These are phyloP conservation scores for Coemansia sp. DNA, from an alignment of 192 early-diverging fungal genomes.

Conservation along the genomic window DNA sequence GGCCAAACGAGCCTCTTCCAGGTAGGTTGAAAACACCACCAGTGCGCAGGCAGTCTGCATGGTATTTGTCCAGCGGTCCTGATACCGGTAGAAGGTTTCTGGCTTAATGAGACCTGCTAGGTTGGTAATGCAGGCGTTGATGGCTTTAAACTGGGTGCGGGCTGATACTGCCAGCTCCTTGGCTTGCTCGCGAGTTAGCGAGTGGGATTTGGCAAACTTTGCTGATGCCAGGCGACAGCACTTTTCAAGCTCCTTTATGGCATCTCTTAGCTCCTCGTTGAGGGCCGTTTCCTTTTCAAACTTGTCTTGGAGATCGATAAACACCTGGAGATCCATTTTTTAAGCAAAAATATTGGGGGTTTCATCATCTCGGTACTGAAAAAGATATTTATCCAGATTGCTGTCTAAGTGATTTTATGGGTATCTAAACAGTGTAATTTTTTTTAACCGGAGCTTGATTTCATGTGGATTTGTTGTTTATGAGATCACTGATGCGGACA, in stretches of 20 bases:
- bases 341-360: not conserved
- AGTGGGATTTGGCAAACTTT: conserved; percentile 43
- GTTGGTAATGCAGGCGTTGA: conserved; percentile 22
- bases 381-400: no score
- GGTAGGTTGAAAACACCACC: conserved; percentile 36
- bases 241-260: conserved; percentile 39
- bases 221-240: conserved; percentile 39
- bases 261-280: conserved; percentile 25
- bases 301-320: conserved; percentile 47
- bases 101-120: conserved; percentile 28
- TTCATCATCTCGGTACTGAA: no score
- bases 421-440: no score
- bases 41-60: conserved; percentile 37
- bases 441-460: no score
- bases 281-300: conserved; percentile 42
- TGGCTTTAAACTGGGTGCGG: conserved; percentile 27
- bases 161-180: conserved; percentile 17
- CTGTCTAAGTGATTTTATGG: no score
- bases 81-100: conserved; percentile 42
- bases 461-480: no score
- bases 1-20: conserved; percentile 29
- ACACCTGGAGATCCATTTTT: conserved; percentile 44
- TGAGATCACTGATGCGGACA: no score
- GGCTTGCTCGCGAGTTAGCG: conserved; percentile 23
- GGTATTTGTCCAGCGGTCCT: conserved; percentile 39